Evolutionary conservation across 2,329 filamentous ascomycete genomes (phyloP).

Genomic region (Ceratocystiopsis brevicomis): DNA sequence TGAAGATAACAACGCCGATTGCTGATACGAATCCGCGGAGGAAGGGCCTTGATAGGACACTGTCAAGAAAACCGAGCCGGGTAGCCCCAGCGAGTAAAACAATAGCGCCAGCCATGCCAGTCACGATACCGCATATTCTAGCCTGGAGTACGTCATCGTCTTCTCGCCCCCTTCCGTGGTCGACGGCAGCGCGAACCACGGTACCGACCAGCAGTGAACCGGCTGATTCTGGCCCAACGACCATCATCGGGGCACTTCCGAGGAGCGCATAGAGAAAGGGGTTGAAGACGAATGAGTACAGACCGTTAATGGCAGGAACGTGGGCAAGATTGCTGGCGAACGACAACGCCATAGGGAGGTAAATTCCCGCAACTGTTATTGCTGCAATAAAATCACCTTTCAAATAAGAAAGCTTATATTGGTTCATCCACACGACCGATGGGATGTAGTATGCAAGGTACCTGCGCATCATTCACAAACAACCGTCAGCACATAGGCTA

Average conservation of each 20-base stretch:
- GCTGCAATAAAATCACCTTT: constrained; percentile 76
- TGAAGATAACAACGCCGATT: constrained; percentile 87
- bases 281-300: constrained; percentile 88
- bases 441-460: constrained; percentile 90
- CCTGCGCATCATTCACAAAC: constrained; percentile 23
- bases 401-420: constrained; percentile 69
- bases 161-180: constrained; percentile 42
- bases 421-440: constrained; percentile 71
- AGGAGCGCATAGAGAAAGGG: constrained; percentile 80
- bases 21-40: constrained; percentile 90
- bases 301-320: constrained; percentile 77
- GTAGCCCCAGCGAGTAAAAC: constrained; percentile 76
- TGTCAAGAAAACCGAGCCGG: constrained; percentile 80
- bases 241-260: constrained; percentile 80
- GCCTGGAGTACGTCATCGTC: constrained; percentile 52
- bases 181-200: constrained; percentile 62
- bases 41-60: constrained; percentile 82
- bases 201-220: constrained; percentile 80
- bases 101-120: constrained; percentile 70
- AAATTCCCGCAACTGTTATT: constrained; percentile 94
- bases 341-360: constrained; percentile 91
- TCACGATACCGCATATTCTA: constrained; percentile 70
- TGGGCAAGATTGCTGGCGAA: constrained; percentile 84
- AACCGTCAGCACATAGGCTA: neutral
- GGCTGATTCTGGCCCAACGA: constrained; percentile 86